A percentile compares a stretch with the other conserved stretches of the same genome.
Conservation (phyloP, 176 grass and related monocot genomes). For the Eragrostis curvula region DNA sequence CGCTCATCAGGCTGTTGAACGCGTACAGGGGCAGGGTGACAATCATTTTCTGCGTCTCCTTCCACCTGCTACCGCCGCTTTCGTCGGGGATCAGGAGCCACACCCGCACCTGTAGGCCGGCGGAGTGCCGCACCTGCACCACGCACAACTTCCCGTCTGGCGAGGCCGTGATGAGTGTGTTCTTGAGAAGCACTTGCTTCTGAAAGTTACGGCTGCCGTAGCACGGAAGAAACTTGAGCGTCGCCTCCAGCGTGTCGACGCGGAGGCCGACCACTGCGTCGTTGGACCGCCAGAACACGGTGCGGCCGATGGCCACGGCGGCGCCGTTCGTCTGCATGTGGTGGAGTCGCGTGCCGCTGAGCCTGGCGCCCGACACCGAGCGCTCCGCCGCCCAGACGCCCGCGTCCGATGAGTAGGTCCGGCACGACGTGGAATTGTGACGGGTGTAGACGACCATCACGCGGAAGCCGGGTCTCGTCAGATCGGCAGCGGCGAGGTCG, state of each 20-base stretch:
- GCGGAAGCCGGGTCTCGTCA: background rate
- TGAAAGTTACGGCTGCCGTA: too few relatives aligned
- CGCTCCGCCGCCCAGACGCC: background rate
- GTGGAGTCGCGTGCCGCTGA: background rate
- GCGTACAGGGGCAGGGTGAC: too few relatives aligned
- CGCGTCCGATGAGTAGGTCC: background rate
- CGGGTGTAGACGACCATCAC: background rate
- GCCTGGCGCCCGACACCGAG: background rate
- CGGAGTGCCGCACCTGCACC: too few relatives aligned
- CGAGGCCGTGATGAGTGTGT: background rate
- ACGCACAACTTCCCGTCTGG: background rate
- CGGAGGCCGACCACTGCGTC: background rate
- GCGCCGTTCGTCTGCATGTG: background rate
- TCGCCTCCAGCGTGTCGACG: background rate
- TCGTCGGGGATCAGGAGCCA: background rate
- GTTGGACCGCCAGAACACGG: background rate
- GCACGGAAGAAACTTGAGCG: background rate
- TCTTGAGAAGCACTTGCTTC: background rate
- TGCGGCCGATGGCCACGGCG: too few relatives aligned
- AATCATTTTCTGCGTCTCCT: background rate
- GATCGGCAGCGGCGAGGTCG: background rate
- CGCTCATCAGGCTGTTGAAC: too few relatives aligned
- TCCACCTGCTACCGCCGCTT: background rate
- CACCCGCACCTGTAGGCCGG: too few relatives aligned
- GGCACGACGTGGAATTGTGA: background rate